Evolutionary conservation across 306 rosid species (phyloP).

Genomic region (Rubus parviflorus): DNA sequence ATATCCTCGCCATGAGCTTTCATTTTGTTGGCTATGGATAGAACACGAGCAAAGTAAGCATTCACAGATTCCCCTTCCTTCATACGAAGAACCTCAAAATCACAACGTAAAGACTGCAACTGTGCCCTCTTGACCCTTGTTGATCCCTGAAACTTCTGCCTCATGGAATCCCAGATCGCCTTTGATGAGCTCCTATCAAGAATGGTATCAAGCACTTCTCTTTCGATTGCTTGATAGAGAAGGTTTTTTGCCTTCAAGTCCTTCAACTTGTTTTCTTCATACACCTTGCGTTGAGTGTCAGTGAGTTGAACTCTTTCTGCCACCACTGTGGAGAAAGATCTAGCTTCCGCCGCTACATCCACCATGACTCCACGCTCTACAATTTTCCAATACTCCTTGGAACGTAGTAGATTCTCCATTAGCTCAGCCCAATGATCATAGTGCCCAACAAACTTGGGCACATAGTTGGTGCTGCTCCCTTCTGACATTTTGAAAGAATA

Average conservation of each 20-base stretch:
- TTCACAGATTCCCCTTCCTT: neutral
- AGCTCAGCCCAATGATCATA: constrained; percentile 10
- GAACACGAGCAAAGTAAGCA: neutral
- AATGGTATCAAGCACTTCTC: neutral
- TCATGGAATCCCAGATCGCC: too few relatives aligned
- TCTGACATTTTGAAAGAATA: neutral
- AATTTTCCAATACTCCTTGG: constrained; percentile 2
- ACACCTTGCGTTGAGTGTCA: neutral
- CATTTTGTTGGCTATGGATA: neutral
- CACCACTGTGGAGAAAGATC: neutral
- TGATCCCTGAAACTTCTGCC: too few relatives aligned
- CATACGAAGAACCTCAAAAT: neutral
- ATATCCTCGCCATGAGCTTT: neutral
- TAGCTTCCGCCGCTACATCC: neutral
- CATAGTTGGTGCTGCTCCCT: neutral
- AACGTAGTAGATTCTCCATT: neutral
- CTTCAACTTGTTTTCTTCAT: neutral
- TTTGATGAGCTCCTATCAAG: neutral
- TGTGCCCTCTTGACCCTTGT: neutral
- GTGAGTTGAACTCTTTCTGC: neutral
- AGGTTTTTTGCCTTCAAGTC: constrained; percentile 3
- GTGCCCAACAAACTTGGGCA: constrained; percentile 1
- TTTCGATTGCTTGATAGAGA: constrained; percentile 2
- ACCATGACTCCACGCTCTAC: neutral
- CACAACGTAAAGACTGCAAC: neutral